These are phyloP conservation scores for Schoenoplectus triqueter DNA, from an alignment of 202 grass and related monocot species.

Conservation along the genomic window DNA sequence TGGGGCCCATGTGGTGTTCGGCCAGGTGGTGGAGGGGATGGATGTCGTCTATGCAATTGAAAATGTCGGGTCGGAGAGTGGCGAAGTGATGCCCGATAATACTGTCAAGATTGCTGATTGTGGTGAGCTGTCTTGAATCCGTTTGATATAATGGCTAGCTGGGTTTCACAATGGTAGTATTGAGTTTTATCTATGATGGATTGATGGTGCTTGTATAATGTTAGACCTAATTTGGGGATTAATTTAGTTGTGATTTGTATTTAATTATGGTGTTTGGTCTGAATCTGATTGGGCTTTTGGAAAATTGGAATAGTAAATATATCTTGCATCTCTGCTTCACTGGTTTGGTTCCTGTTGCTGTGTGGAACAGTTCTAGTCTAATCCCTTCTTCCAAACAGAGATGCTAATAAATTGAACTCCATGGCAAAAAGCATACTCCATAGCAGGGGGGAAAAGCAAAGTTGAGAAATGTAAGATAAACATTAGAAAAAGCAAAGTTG, in stretches of 20 bases:
- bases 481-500: too few species aligned
- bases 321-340: too few species aligned
- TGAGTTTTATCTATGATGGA: neutral
- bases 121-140: slow-evolving; percentile 38
- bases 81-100: slow-evolving; percentile 4
- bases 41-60: slow-evolving; percentile 40
- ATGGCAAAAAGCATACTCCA: too few species aligned
- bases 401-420: too few species aligned
- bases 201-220: slow-evolving; percentile 2
- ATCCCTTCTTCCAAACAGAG: too few species aligned
- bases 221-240: neutral
- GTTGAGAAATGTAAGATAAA: too few species aligned
- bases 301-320: too few species aligned
- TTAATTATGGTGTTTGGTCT: too few species aligned
- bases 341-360: too few species aligned
- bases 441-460: too few species aligned
- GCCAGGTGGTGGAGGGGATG: slow-evolving; percentile 38
- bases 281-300: too few species aligned
- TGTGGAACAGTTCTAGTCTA: too few species aligned
- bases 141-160: slow-evolving; percentile 24
- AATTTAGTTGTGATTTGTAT: neutral
- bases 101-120: slow-evolving; percentile 36
- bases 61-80: slow-evolving; percentile 33
- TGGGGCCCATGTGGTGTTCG: slow-evolving; percentile 41
- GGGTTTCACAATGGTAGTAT: neutral